These are phyloP conservation scores for Cyathus striatus DNA, from an alignment of 768 basidiomycete genomes.

Conservation along the genomic window DNA sequence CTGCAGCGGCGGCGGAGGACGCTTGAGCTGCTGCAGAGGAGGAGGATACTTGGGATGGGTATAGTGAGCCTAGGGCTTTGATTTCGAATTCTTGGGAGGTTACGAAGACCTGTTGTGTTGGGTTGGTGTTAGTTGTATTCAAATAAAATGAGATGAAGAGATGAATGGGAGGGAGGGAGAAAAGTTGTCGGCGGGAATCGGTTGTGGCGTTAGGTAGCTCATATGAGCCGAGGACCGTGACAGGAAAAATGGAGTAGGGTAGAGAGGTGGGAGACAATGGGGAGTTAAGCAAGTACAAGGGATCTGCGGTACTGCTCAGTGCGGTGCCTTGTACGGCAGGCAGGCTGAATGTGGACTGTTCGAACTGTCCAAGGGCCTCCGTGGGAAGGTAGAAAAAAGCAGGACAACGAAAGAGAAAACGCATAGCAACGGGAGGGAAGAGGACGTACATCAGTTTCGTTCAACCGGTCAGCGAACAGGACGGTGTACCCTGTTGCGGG, in stretches of 20 bases:
- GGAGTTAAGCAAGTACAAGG: background rate
- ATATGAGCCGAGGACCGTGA: background rate
- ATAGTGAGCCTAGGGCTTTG: constrained; percentile 48
- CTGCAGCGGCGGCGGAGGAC: constrained; percentile 15
- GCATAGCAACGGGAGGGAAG: background rate
- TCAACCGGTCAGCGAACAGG: constrained; percentile 42
- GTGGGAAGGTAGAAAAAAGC: background rate
- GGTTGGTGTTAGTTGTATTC: background rate
- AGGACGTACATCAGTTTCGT: constrained; percentile 47
- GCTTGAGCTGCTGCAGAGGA: constrained; percentile 14
- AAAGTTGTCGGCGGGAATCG: background rate
- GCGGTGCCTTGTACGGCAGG: too few species aligned
- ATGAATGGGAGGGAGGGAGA: background rate
- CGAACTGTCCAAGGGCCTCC: too few species aligned
- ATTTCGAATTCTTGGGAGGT: constrained; percentile 54
- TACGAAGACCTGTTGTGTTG: constrained; percentile 45
- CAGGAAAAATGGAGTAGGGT: background rate
- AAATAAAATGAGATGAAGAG: constrained; percentile 2
- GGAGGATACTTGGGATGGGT: constrained; percentile 34
- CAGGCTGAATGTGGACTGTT: too few species aligned
- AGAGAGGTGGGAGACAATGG: background rate
- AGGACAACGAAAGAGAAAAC: background rate
- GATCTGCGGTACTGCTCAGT: too few species aligned
- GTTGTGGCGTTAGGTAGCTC: background rate
- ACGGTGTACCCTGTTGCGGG: constrained; percentile 44